Conservation (phyloP, 2,329 filamentous ascomycete species). For the Fusarium hainanense region DNA sequence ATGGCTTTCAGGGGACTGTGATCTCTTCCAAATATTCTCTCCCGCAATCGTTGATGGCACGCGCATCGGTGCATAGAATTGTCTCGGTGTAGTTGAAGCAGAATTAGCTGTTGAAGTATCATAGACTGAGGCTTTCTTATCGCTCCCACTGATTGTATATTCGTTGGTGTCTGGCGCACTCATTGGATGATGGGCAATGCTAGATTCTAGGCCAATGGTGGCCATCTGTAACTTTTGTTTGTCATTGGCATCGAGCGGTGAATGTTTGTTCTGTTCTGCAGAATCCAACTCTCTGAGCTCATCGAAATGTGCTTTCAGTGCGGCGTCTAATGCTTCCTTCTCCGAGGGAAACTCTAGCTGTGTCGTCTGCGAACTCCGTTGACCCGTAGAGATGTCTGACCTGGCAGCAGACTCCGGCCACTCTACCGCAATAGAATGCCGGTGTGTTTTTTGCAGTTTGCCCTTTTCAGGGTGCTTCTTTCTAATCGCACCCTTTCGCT, state of each 20-base stretch:
- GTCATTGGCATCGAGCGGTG: neutral
- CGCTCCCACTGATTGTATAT: neutral
- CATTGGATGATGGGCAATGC: neutral
- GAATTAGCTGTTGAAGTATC: conserved; percentile 10
- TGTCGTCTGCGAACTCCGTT: neutral
- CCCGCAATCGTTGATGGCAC: conserved; percentile 14
- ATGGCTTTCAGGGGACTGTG: conserved; percentile 8
- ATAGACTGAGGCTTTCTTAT: neutral
- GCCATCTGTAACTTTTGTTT: neutral
- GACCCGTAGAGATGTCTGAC: neutral
- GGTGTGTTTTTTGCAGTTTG: neutral
- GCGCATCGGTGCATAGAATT: conserved; percentile 44
- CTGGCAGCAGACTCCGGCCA: conserved; percentile 7
- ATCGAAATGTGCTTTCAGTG: conserved; percentile 31
- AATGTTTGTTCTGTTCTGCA: neutral
- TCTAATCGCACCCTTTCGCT: conserved; percentile 33
- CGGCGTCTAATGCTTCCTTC: conserved; percentile 33
- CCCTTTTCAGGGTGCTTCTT: conserved; percentile 28
- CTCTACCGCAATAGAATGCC: conserved; percentile 15
- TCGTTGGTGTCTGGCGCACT: neutral
- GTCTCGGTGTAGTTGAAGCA: conserved; percentile 34
- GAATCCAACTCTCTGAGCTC: conserved; percentile 28
- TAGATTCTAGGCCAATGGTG: neutral
- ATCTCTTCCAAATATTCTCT: neutral
- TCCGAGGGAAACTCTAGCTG: conserved; percentile 23